These are phyloP conservation scores for Coniella lustricola DNA, from an alignment of 2,329 filamentous ascomycete genomes.

Conservation along the genomic window DNA sequence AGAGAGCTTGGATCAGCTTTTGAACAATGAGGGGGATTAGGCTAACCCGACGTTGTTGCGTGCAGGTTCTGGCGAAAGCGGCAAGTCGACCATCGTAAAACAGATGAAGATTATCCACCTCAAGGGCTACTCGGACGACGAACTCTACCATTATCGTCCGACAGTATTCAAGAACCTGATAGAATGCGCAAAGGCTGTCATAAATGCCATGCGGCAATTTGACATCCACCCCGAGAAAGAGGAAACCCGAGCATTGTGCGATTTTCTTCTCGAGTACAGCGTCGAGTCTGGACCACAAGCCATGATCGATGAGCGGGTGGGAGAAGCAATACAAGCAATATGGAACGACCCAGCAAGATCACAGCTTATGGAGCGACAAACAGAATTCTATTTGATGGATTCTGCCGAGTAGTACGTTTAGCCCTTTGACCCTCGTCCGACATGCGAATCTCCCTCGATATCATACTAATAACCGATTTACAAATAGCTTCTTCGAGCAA, in stretches of 20 bases:
- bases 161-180: conserved; percentile 98
- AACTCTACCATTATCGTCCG: conserved; percentile 86
- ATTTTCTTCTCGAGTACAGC: conserved; percentile 79
- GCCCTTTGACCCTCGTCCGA: too few relatives aligned
- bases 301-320: conserved; percentile 72
- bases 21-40: background rate
- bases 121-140: conserved; percentile 92
- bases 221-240: conserved; percentile 69
- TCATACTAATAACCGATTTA: background rate
- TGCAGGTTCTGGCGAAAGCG: conserved; percentile 91
- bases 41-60: conserved; percentile 1
- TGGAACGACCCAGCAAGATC: conserved; percentile 86
- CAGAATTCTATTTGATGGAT: conserved; percentile 99
- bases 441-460: conserved; percentile 2
- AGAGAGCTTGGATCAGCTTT: background rate
- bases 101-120: conserved; percentile 99
- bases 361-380: conserved; percentile 83
- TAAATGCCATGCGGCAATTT: conserved; percentile 87
- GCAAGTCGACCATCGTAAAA: conserved; percentile 98
- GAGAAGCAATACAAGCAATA: conserved; percentile 73
- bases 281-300: conserved; percentile 87
- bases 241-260: conserved; percentile 65
- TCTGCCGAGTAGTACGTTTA: conserved; percentile 89
- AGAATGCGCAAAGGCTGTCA: conserved; percentile 91
- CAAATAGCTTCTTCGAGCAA: conserved; percentile 94